Base-by-base conservation (phyloP, 495 filamentous ascomycete genomes). In the Hypoxylon lenormandii region DNA sequence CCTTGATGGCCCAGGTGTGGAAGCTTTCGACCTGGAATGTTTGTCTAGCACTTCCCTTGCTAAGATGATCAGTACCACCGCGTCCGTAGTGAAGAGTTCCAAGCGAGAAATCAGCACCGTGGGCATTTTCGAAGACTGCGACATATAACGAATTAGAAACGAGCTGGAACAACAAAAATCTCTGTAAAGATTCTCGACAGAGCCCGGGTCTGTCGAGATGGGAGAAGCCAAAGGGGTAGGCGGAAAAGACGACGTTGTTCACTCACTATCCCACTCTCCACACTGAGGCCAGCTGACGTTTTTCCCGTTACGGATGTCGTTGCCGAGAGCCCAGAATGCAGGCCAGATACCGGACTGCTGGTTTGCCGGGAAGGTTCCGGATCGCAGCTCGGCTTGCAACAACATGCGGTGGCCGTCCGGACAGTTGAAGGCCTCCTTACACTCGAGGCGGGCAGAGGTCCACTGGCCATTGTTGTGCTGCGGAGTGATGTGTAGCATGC, bases 291-390 rank as follows among this genome's bases (percentile, higher is more conserved):
- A 77, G 30, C 60, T 53, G 4, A 50, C 65, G 23, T 42, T 52
- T 26, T 62, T 62, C 12, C 59, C 59, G 26, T 62, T 62, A 7
- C 59, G 59, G 23, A 62, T 62, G 18, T 53, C 47, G 22, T 50
- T 60, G 13, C 74, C 73, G n/a, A 76, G 43, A 1, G 73, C 75
- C 73, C 75, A 75, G 45, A 77, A 77, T 2, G 74, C 74, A 23
- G 73, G 73, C 73, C 75, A 77, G 38, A 77, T 75, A 5, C 73
- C 75, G 23, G 74, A 57, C 60, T 75, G 73, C 18, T 66, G 33
- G 21, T 26, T 45, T 0, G 19, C 50, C 0, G 70, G 40, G 26
- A 52, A 66, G 3, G 56, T 59, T 13, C 75, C 71, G 5, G 66
- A 23, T 40, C 70, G 74, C 37, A 77, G 60, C 43, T 64, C 53